Base-by-base conservation (phyloP, 2,329 filamentous ascomycete genomes). In the Cercospora zeae-maydis region DNA sequence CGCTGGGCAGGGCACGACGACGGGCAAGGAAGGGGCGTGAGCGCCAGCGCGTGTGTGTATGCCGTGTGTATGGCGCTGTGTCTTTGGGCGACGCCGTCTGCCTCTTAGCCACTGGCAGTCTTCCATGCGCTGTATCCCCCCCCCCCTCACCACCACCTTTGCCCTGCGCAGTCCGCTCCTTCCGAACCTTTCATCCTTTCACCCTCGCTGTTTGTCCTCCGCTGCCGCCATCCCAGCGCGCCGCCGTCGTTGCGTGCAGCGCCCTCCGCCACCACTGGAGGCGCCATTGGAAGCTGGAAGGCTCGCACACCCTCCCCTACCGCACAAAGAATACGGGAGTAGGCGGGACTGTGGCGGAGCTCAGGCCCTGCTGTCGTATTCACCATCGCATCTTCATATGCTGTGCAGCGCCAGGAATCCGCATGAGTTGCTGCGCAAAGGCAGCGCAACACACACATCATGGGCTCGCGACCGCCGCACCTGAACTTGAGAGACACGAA, bases 381-480 rank as follows among this genome's bases (percentile, higher is more conserved):
- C 33, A 42, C 34, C 53, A 24, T 37, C 34, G 31, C 45, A 27
- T 30, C n/a, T 33, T 51, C 19, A 51, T 39, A 45, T 57, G 31
- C 57, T 52, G 30, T 45, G 33, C 57, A 37, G 30, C 42, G 30
- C 31, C 45, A 30, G 42, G 27, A 51, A 19, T 9, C 30, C 57
- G 42, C 45, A 59, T 59, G 57, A 59, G 16, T 52, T 36, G 10
- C 39, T 16, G 39, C 45, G 31, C 45, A 37, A 34, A 19, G 16
- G n/a, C 24, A 19, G 30, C 42, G 57, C 54, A 37, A 58, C 14
- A 52, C 61, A 53, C 19, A 58, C 67, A 66, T 58, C 54, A 73
- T 73, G 71, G 71, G 69, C 59, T 71, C 70, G 45, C 71, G 71
- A 67, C 71, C 71, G 56, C 56, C 65, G 24, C 51, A 71, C 51